phyloP scores from a whole-genome alignment of 306 rosid genomes.

The Prunus mume region DNA sequence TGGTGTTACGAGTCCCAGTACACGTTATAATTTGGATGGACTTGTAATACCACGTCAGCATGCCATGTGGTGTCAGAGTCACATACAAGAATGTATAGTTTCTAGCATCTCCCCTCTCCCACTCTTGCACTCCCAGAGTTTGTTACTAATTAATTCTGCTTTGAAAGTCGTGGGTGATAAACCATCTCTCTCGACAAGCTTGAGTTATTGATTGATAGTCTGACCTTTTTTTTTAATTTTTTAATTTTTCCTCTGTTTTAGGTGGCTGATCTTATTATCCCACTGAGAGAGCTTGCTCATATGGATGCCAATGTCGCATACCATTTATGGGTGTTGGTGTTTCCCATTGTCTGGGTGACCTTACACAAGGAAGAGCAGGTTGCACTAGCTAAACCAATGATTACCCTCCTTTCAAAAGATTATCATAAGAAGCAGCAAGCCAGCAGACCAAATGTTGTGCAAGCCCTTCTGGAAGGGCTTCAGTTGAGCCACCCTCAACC shows the following conservation, averaged over 20 bases:
- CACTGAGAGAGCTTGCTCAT: slow-evolving; percentile 95
- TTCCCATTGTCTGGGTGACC: slow-evolving; percentile 98
- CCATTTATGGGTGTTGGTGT: slow-evolving; percentile 98
- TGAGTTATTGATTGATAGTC: slow-evolving; percentile 8
- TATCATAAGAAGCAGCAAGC: slow-evolving; percentile 95
- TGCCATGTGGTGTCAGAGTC: not conserved
- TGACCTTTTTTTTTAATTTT: not conserved
- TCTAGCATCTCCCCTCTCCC: not conserved
- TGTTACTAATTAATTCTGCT: not conserved
- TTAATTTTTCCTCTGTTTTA: slow-evolving; percentile 21
- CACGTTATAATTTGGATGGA: not conserved
- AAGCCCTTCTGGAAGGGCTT: slow-evolving; percentile 98
- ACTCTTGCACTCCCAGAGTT: not conserved
- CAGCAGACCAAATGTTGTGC: slow-evolving; percentile 94
- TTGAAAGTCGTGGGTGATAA: slow-evolving; percentile 12
- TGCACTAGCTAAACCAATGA: slow-evolving; percentile 93
- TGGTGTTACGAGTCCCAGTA: not conserved
- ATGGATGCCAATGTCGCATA: slow-evolving; percentile 96
- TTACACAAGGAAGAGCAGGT: slow-evolving; percentile 95
- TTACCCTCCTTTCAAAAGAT: slow-evolving; percentile 86
- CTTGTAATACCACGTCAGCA: not conserved
- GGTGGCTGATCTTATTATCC: slow-evolving; percentile 91
- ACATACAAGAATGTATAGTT: not conserved
- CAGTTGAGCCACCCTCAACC: slow-evolving; percentile 99
- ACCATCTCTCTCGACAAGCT: not conserved